Evolutionary conservation across 2,329 filamentous ascomycete genomes (phyloP), one percentile per base, ranked within the genome.

Genomic region (Colletotrichum trifolii): DNA sequence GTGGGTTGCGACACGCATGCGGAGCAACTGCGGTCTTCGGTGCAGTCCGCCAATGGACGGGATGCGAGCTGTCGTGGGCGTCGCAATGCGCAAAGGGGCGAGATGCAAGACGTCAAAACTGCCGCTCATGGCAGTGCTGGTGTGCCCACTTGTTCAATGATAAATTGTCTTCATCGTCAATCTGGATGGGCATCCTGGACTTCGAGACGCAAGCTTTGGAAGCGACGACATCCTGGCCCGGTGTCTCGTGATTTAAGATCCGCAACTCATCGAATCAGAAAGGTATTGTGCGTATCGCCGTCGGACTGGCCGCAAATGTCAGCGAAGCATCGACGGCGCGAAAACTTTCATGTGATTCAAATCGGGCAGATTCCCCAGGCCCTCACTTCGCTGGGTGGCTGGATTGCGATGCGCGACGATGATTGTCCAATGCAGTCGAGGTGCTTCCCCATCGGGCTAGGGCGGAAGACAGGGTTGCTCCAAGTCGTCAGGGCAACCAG

Each of bases 401-500:
- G 49, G 35, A 45, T 39, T 9, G 38, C 42, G 25, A 25, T 25
- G 25, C 25, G 25, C 25, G 33, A 54, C 45, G 58, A 38, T n/a
- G 39, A 39, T 62, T 25, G 50, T 47, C 40, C 46, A 65, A 35
- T 56, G 58, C 59, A 52, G 58, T 40, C 56, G 46, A 62, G 42
- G 42, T 47, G 39, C 53, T 62, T 53, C 58, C 58, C 25, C 36
- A 52, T 62, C 13, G 40, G 47, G 60, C 46, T 64, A 66, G 49
- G 15, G 42, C 38, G 12, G 13, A 39, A 45, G 17, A 42, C 54
- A 38, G 45, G 48, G 38, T 49, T 15, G 17, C 12, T 34, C 25
- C 34, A 25, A 25, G 64, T 66, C 60, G 60, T 55, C 60, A 36
- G 15, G 53, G 48, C 60, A 66, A 64, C 64, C 4, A 50, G 8